Evolutionary conservation across 352 stramenopile species (phyloP).

Genomic region (Pythium phragmiticola): DNA sequence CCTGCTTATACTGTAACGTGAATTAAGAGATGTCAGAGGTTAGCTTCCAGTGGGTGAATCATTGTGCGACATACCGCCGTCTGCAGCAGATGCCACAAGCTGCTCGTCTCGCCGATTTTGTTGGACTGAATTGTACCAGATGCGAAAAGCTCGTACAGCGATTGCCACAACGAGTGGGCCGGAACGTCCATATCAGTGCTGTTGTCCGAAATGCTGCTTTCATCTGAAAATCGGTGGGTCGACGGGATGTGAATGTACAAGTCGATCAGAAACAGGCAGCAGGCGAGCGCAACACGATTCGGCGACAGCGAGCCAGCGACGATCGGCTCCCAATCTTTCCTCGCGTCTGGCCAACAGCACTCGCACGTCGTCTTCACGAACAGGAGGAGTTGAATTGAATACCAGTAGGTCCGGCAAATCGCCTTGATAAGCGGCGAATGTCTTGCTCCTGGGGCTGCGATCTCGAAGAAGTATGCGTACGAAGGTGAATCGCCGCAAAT

Average conservation of each 20-base stretch:
- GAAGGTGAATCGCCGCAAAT: conserved; percentile 47
- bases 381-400: conserved; percentile 44
- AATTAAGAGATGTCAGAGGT: background rate
- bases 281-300: conserved; percentile 48
- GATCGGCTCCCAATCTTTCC: conserved; percentile 7
- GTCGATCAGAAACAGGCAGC: conserved; percentile 73
- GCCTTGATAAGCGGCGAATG: conserved; percentile 60
- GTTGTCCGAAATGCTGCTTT: background rate
- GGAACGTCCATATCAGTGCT: conserved; percentile 22
- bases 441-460: conserved; percentile 40
- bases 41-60: background rate
- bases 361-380: conserved; percentile 28
- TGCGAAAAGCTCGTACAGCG: conserved; percentile 39
- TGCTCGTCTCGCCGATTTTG: conserved; percentile 22
- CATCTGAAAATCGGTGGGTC: conserved; percentile 46
- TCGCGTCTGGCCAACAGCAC: conserved; percentile 2
- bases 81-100: conserved; percentile 62
- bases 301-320: conserved; percentile 28
- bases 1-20: conserved; percentile 21
- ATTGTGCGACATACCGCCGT: conserved; percentile 30
- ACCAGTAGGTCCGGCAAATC: conserved; percentile 61
- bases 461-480: conserved; percentile 76
- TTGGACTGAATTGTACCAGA: conserved; percentile 15
- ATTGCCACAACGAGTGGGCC: conserved; percentile 59
- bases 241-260: conserved; percentile 67